phyloP scores from a whole-genome alignment of 2,329 filamentous ascomycete genomes.

The Colletotrichum eremochloae region DNA sequence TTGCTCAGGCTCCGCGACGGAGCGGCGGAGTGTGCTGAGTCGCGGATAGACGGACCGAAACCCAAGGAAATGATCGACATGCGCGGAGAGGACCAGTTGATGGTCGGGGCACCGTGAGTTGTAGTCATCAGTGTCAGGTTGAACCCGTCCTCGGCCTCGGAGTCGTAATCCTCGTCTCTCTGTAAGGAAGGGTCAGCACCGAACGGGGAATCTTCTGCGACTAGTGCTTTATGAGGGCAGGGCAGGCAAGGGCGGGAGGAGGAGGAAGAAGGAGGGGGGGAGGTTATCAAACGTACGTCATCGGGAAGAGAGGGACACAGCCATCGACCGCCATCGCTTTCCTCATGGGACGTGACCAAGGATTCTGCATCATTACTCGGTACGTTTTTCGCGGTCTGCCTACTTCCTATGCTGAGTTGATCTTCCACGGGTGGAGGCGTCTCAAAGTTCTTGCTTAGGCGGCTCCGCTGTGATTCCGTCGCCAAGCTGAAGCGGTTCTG shows the following conservation, averaged over 20 bases:
- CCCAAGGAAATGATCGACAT: conserved; percentile 41
- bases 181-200: conserved; percentile 3
- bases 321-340: conserved; percentile 19
- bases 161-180: background rate
- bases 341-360: conserved; percentile 25
- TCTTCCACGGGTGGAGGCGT: background rate
- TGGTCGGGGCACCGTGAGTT: conserved; percentile 19
- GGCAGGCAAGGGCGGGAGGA: no score
- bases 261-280: no score
- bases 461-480: conserved; percentile 19
- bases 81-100: conserved; percentile 39
- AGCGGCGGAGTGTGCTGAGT: conserved; percentile 14
- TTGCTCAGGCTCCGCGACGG: conserved; percentile 6
- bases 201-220: background rate
- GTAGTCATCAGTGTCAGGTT: conserved; percentile 11
- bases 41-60: conserved; percentile 10
- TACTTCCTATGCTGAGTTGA: background rate
- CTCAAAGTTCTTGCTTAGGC: conserved; percentile 21
- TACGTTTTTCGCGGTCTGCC: background rate
- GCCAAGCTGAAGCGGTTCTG: conserved; percentile 4
- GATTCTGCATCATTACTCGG: conserved; percentile 17
- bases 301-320: background rate
- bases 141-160: conserved; percentile 30
- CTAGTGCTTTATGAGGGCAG: no score
- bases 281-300: conserved; percentile 4